These are phyloP conservation scores for Lactifluus echinatus DNA, from an alignment of 768 basidiomycete species.

Conservation along the genomic window DNA sequence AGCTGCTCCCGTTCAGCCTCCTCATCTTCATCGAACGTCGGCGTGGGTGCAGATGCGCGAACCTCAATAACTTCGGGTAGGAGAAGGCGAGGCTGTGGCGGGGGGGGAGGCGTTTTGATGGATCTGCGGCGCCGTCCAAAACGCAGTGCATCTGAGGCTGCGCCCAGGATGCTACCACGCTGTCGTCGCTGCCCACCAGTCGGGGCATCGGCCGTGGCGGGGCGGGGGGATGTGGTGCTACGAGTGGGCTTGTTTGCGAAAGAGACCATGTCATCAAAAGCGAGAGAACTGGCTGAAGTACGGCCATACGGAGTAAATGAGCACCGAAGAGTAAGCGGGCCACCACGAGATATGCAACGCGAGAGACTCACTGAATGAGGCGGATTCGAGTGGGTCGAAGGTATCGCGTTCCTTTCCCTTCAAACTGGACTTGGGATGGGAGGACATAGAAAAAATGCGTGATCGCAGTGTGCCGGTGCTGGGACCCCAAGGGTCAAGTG, in stretches of 20 bases:
- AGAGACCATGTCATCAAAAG: slow-evolving; percentile 7
- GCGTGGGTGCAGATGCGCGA: slow-evolving; percentile 18
- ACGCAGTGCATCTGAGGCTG: slow-evolving; percentile 23
- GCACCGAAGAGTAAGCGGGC: neutral
- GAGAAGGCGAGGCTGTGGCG: slow-evolving; percentile 34
- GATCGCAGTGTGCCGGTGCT: neutral
- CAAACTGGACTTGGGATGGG: neutral
- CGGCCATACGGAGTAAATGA: slow-evolving; percentile 4
- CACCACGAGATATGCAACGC: slow-evolving; percentile 4
- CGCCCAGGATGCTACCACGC: slow-evolving; percentile 23
- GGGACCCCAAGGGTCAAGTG: neutral
- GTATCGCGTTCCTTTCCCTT: slow-evolving; percentile 19
- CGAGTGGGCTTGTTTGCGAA: neutral
- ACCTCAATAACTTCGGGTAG: slow-evolving; percentile 73
- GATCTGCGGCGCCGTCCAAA: slow-evolving; percentile 21
- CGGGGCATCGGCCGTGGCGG: slow-evolving; percentile 11
- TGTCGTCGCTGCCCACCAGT: slow-evolving; percentile 3
- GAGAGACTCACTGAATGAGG: slow-evolving; percentile 12
- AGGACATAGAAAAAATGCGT: slow-evolving; percentile 15
- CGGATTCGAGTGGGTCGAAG: slow-evolving; percentile 15
- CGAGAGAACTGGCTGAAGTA: slow-evolving; percentile 5
- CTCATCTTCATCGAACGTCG: slow-evolving; percentile 39
- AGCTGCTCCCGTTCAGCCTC: slow-evolving; percentile 68
- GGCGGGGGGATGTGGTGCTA: slow-evolving; percentile 1
- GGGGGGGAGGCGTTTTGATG: slow-evolving; percentile 19